Percentiles rank a stretch among this genome's conserved stretches.
These are phyloP conservation scores for Colletotrichum eleusines DNA, from an alignment of 2,329 filamentous ascomycete species.

Conservation along the genomic window DNA sequence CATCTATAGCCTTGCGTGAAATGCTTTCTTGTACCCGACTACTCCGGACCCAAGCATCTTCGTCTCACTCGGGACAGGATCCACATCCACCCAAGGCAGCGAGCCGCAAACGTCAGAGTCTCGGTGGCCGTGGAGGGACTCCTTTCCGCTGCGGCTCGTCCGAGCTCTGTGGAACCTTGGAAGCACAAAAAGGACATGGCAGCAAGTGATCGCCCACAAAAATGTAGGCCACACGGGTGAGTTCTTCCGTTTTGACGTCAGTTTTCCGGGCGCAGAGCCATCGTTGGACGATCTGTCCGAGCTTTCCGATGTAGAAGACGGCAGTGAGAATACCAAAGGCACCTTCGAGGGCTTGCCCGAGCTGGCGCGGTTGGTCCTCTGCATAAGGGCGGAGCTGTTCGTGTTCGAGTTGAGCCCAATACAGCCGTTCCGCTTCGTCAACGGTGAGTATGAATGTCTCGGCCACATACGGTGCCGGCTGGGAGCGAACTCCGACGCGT, in stretches of 20 bases:
- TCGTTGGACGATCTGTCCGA: background rate
- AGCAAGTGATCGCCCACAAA: constrained; percentile 38
- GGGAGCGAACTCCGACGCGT: no score
- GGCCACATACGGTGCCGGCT: background rate
- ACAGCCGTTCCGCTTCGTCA: background rate
- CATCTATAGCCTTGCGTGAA: no score
- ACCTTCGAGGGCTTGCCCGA: constrained; percentile 1
- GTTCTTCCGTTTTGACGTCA: constrained; percentile 20
- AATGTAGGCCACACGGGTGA: constrained; percentile 13
- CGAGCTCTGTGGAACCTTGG: constrained; percentile 8
- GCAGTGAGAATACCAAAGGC: background rate
- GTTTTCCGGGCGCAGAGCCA: background rate
- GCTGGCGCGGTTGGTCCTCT: background rate
- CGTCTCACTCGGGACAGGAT: no score
- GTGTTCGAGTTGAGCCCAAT: background rate
- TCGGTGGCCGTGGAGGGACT: no score
- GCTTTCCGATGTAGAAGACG: background rate
- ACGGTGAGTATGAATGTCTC: background rate
- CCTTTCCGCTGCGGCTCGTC: no score
- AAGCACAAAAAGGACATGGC: constrained; percentile 33
- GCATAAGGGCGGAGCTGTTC: background rate
- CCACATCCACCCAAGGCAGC: no score
- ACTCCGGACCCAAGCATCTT: no score
- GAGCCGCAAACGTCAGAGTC: no score
- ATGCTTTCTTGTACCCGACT: no score